A percentile compares a stretch with the other conserved stretches of the same genome.
These are phyloP conservation scores for Sugiyamaella floridensis DNA, from an alignment of 805 yeast species.

Conservation along the genomic window DNA sequence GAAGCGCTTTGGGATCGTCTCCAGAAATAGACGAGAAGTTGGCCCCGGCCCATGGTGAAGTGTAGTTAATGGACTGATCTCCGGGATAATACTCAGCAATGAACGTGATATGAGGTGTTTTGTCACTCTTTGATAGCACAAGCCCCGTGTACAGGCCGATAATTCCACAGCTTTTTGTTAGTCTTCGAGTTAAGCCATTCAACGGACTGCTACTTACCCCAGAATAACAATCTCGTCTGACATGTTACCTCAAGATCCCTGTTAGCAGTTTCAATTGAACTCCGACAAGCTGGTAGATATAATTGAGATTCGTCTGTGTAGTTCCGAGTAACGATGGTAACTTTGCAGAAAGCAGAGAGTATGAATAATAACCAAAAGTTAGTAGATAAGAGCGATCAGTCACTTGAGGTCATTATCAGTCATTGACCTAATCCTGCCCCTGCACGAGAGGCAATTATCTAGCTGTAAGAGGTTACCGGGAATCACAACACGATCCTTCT, in stretches of 20 bases:
- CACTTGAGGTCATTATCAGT: too few relatives aligned
- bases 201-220: constrained; percentile 14
- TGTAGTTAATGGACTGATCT: constrained; percentile 63
- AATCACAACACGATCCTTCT: too few relatives aligned
- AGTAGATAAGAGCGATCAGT: too few relatives aligned
- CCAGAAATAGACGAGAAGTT: constrained; percentile 58
- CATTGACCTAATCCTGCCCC: too few relatives aligned
- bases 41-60: constrained; percentile 79
- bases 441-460: too few relatives aligned
- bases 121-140: constrained; percentile 39
- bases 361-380: too few relatives aligned
- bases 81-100: constrained; percentile 70
- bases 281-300: neutral
- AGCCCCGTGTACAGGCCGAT: constrained; percentile 59
- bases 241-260: constrained; percentile 7
- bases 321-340: neutral
- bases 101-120: constrained; percentile 42
- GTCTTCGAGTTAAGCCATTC: neutral
- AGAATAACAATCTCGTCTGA: constrained; percentile 18
- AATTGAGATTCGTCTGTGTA: neutral
- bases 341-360: too few relatives aligned
- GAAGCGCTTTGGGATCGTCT: constrained; percentile 43
- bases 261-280: neutral
- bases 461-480: too few relatives aligned
- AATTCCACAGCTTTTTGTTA: constrained; percentile 48